Evolutionary conservation across 805 yeast genomes (phyloP), one percentile per base, ranked within the genome.

Genomic region (Wickerhamia fluorescens): DNA sequence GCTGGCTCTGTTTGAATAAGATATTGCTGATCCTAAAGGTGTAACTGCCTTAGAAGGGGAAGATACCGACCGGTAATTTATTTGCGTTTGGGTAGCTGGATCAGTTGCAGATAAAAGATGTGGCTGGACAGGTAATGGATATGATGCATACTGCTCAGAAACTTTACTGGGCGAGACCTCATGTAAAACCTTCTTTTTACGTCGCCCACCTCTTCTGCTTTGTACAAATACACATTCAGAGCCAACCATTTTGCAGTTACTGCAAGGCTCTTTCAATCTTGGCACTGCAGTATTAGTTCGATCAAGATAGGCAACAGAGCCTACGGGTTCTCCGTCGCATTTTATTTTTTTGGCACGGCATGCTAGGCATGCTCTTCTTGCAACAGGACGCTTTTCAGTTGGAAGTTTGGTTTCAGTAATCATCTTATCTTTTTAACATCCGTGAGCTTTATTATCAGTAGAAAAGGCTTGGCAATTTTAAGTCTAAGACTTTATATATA

Each of bases 261-360:
- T 49, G 39, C 82, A 75, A 9, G 40, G 30, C 6, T 36, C 38
- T 11, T 34, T 33, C 6, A 23, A 17, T 20, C 17, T 25, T 11
- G 25, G 25, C 11, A 32, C 27, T 10, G 27, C 20, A 24, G 25
- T 44, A 23, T 36, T 45, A 27, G 40, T 47, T 5, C 50, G 52
- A 4, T 51, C 45, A n/a, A n/a, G n/a, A n/a, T n/a, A n/a, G 10
- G 20, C 9, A 5, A 32, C 35, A 13, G 28, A 23, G 6, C 28
- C 24, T 14, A 33, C 32, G 9, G 59, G 44, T 39, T 74, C 81
- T 9, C 83, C 83, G 39, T 76, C 81, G 49, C 84, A 76, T 40
- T 74, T 76, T 37, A 76, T 63, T 41, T 77, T 76, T 53, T 72
- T 74, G 40, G 73, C 79, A 23, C 84, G 68, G 35, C 84, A 76